Base-by-base conservation (phyloP, 1,284 basidiomycete genomes). In the Inonotus hispidus region DNA sequence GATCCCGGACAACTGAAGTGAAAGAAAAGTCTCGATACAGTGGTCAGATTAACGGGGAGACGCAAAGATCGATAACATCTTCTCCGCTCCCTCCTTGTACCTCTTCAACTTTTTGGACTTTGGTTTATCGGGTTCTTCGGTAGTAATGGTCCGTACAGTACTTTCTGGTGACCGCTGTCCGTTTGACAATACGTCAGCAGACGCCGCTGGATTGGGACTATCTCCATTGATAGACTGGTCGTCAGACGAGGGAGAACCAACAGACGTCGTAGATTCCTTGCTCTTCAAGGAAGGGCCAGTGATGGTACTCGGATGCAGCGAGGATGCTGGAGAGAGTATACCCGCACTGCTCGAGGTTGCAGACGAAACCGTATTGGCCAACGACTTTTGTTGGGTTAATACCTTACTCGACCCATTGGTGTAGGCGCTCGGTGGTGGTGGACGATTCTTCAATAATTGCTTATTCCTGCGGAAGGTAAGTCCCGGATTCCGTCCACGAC, bases 241-340 rank as follows among this genome's bases (percentile, higher is more conserved):
- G n/a, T 88, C 90, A 6, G 86, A 85, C 49, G 82, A 77, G 56
- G 79, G 80, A 19, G 81, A 81, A 38, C 84, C 84, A 56, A 90
- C 79, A 2, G 88, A 91, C 46, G 80, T 75, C 2, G 84, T 84
- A 0, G 88, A 91, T 67, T 90, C 84, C 72, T 89, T 91, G 46
- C 87, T 88, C 71, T 83, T 88, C 64, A 91, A 73, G n/a, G 88
- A 90, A 21, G 83, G 89, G 16, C 84, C 77, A 57, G 77, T 71
- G 0, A 75, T 72, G 39, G 74, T 75, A 14, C 72, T 71, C 14
- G 75, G 74, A 19, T 74, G 74, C 32, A 74, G 72, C 1, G 86
- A 87, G n/a, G 79, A 74, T 1, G 85, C 82, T 0, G 85, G 81
- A 0, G 83, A 82, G 56, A 87, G 71, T 58, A 84, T 66, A 27